These are phyloP conservation scores for Paramecium caudatum DNA, from an alignment of 73 alveolate species.

Conservation along the genomic window DNA sequence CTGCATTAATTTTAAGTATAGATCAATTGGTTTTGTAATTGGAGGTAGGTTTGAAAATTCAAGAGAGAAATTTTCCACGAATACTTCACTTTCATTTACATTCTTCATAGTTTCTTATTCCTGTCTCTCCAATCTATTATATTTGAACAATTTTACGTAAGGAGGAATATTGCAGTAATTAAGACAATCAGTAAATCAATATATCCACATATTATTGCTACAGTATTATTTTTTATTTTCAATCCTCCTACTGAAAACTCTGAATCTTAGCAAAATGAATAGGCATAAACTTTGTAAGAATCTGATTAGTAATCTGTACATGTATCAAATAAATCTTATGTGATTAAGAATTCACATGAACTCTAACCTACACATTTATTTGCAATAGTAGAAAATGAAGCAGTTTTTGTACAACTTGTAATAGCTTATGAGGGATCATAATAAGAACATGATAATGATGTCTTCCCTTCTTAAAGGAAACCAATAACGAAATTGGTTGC, in stretches of 20 bases:
- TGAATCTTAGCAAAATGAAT: slow-evolving; percentile 28
- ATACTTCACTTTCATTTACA: slow-evolving; percentile 62
- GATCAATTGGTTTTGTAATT: background rate
- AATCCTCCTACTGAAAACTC: background rate
- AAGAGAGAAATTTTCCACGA: slow-evolving; percentile 10
- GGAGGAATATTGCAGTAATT: background rate
- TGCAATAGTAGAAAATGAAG: background rate
- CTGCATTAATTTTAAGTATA: background rate
- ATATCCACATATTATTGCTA: slow-evolving; percentile 34
- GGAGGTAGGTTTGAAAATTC: slow-evolving; percentile 47
- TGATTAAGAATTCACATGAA: background rate
- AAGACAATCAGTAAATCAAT: slow-evolving; percentile 2
- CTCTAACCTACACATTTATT: background rate
- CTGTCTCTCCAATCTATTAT: background rate
- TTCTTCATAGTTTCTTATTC: slow-evolving; percentile 38
- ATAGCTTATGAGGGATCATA: slow-evolving; percentile 5
- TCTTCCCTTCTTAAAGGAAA: background rate
- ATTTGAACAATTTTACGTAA: background rate
- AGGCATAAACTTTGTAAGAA: slow-evolving; percentile 11
- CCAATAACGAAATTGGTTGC: background rate
- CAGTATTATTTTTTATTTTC: slow-evolving; percentile 1
- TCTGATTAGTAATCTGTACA: background rate
- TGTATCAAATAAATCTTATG: background rate
- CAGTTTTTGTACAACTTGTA: background rate
- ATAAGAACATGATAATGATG: background rate